A percentile compares a stretch with the other conserved stretches of the same genome.
These are phyloP conservation scores for Paracamarosporium sp. DNA, from an alignment of 2,329 filamentous ascomycete genomes.

Conservation along the genomic window DNA sequence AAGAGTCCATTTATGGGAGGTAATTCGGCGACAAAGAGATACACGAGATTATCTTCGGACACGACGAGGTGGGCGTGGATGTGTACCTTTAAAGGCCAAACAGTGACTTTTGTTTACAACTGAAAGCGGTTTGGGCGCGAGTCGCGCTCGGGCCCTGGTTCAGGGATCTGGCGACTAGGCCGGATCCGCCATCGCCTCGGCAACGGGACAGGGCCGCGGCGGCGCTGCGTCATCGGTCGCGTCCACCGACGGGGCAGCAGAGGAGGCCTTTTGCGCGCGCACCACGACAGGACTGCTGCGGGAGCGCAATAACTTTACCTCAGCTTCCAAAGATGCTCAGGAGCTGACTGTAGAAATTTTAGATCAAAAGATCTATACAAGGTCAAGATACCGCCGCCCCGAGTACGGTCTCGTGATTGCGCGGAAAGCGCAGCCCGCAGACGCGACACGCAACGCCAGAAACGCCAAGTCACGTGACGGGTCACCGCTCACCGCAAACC, in stretches of 20 bases:
- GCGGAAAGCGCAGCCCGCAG: neutral
- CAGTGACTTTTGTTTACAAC: constrained; percentile 1
- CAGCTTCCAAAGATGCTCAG: too few relatives aligned
- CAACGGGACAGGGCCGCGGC: neutral
- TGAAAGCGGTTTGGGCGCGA: neutral
- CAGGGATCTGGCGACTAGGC: neutral
- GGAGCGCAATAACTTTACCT: neutral
- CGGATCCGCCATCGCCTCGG: neutral
- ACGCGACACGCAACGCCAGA: neutral
- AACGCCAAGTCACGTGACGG: constrained; percentile 10
- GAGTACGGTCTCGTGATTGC: neutral
- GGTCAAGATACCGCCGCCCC: constrained; percentile 6
- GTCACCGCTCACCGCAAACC: constrained; percentile 9
- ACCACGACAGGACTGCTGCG: neutral
- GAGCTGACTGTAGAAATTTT: too few relatives aligned
- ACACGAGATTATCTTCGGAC: constrained; percentile 36
- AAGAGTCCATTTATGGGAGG: constrained; percentile 39
- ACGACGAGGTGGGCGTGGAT: constrained; percentile 25
- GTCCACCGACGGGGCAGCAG: neutral
- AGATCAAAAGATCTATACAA: neutral
- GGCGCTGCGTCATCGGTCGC: constrained; percentile 1
- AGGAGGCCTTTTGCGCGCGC: neutral
- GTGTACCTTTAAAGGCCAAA: constrained; percentile 10
- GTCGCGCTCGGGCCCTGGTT: neutral
- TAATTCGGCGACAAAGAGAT: constrained; percentile 49